phyloP scores from a whole-genome alignment of 257 asterid species.

The Solanum appendiculatum region DNA sequence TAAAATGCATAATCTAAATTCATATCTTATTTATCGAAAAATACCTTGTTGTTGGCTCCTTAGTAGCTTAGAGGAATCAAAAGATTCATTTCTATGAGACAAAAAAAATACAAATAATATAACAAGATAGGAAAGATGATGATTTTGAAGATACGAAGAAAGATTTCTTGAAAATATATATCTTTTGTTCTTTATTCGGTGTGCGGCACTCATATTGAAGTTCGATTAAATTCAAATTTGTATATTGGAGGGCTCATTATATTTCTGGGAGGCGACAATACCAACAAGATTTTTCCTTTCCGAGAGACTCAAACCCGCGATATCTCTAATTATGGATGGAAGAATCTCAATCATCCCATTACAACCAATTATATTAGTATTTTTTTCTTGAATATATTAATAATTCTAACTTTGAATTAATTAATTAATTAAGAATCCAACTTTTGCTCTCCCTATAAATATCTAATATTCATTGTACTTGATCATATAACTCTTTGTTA shows the following conservation, averaged over 20 bases:
- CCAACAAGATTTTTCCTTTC: rapidly evolving
- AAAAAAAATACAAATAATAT: background rate
- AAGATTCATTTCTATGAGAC: background rate
- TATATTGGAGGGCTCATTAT: rapidly evolving
- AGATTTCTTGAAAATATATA: background rate
- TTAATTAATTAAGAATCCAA: background rate
- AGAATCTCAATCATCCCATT: background rate
- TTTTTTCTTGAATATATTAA: background rate
- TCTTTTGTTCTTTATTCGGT: background rate
- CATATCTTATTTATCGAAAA: background rate
- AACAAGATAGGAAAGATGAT: background rate
- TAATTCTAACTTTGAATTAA: background rate
- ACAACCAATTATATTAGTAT: background rate
- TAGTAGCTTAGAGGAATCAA: background rate
- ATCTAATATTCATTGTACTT: background rate
- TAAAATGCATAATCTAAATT: background rate
- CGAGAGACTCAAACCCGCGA: background rate
- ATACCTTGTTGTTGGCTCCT: background rate
- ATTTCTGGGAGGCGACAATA: background rate
- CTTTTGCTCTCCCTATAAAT: background rate
- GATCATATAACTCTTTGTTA: background rate
- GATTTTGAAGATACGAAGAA: background rate
- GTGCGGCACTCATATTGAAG: background rate
- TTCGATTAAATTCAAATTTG: rapidly evolving
- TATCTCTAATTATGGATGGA: background rate